Percentiles rank a stretch among this genome's conserved stretches.
These are phyloP conservation scores for Hypoxylon sp. DNA, from an alignment of 2,329 filamentous ascomycete genomes.

Conservation along the genomic window DNA sequence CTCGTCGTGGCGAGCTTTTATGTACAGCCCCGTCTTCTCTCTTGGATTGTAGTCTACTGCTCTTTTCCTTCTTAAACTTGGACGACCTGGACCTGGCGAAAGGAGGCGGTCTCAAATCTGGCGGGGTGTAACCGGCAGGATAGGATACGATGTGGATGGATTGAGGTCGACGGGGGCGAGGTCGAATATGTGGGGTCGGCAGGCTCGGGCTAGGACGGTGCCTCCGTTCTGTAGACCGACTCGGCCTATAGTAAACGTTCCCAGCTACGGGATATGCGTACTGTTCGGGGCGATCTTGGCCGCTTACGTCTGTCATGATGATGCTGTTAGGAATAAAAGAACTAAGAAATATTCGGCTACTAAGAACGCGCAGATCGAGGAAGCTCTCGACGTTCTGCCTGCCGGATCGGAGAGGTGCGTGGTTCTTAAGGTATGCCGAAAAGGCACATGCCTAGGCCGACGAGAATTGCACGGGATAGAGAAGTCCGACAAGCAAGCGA, in stretches of 20 bases:
- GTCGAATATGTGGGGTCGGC: conserved; percentile 61
- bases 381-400: conserved; percentile 26
- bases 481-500: conserved; percentile 21
- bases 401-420: conserved; percentile 12
- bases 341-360: conserved; percentile 30
- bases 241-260: conserved; percentile 51
- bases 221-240: conserved; percentile 43
- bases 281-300: conserved; percentile 39
- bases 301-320: conserved; percentile 50
- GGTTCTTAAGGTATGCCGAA: conserved; percentile 23
- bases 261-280: conserved; percentile 45
- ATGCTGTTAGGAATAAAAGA: conserved; percentile 46
- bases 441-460: conserved; percentile 30
- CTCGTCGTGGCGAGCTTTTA: conserved; percentile 50
- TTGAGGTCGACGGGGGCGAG: conserved; percentile 64
- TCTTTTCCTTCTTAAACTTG: conserved; percentile 51
- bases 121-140: conserved; percentile 59
- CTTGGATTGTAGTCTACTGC: conserved; percentile 26
- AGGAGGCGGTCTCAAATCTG: conserved; percentile 59
- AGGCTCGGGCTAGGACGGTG: conserved; percentile 46
- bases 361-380: conserved; percentile 25
- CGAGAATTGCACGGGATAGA: conserved; percentile 23
- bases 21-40: conserved; percentile 49
- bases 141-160: conserved; percentile 67
- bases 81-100: conserved; percentile 62